Conservation (phyloP, 495 filamentous ascomycete genomes). For the Neurospora cerealis region DNA sequence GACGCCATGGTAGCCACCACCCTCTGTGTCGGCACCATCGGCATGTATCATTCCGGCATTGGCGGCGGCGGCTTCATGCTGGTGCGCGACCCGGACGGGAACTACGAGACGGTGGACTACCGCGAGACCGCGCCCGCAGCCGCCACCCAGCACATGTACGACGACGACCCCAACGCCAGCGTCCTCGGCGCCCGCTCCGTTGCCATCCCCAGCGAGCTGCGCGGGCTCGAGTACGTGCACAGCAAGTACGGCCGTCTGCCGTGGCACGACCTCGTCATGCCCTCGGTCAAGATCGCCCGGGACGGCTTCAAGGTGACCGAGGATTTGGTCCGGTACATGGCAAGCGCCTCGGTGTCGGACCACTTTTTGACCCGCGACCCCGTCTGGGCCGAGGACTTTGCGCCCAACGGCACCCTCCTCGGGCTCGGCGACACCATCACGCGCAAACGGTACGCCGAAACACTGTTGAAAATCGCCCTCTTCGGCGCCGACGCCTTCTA, state of each 20-base stretch:
- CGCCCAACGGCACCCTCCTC: conserved; percentile 57
- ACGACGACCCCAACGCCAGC: conserved; percentile 27
- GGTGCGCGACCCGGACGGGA: conserved; percentile 50
- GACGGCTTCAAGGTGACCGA: conserved; percentile 58
- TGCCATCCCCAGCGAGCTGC: conserved; percentile 75
- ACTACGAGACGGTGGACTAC: conserved; percentile 74
- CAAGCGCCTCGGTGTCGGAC: conserved; percentile 17
- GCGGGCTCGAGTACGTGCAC: conserved; percentile 68
- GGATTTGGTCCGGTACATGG: conserved; percentile 65
- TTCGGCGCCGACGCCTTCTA: conserved; percentile 70
- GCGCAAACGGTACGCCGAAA: conserved; percentile 63
- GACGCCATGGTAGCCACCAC: conserved; percentile 66
- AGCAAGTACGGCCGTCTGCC: conserved; percentile 42
- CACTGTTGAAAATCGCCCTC: conserved; percentile 62
- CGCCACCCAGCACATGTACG: conserved; percentile 72
- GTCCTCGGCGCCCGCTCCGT: conserved; percentile 32
- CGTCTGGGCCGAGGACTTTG: conserved; percentile 78
- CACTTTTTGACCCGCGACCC: conserved; percentile 66
- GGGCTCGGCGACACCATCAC: conserved; percentile 67
- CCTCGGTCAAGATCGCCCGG: conserved; percentile 64
- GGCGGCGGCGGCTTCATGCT: conserved; percentile 88
- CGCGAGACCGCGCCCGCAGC: conserved; percentile 75
- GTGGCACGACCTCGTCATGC: conserved; percentile 47
- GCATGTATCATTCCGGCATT: conserved; percentile 85
- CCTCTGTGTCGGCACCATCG: conserved; percentile 66